phyloP scores from a whole-genome alignment of 805 yeast species.

The Candida rishiriensis region DNA sequence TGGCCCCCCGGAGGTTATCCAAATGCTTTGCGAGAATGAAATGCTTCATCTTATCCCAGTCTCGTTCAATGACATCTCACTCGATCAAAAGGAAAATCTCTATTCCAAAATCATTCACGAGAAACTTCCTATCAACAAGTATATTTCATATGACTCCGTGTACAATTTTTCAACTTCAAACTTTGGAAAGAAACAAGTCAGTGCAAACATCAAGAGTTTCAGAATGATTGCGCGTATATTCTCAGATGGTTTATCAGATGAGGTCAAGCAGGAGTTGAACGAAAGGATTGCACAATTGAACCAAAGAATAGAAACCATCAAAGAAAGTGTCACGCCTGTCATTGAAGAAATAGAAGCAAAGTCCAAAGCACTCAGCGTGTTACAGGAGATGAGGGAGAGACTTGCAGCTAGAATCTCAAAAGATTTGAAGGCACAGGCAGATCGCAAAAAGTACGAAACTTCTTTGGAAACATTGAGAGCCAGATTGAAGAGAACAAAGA shows the following conservation, averaged over 20 bases:
- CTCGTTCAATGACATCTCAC: slow-evolving; percentile 40
- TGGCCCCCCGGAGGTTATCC: slow-evolving; percentile 70
- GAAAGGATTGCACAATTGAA: too few relatives aligned
- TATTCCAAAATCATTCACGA: slow-evolving; percentile 36
- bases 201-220: slow-evolving; percentile 36
- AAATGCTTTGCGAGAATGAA: slow-evolving; percentile 61
- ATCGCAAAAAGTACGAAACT: slow-evolving; percentile 1
- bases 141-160: slow-evolving; percentile 54
- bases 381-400: too few relatives aligned
- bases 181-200: slow-evolving; percentile 58
- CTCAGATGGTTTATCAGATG: slow-evolving; percentile 28
- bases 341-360: slow-evolving; percentile 9
- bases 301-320: slow-evolving; percentile 5
- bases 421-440: too few relatives aligned
- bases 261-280: slow-evolving; percentile 11
- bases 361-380: too few relatives aligned
- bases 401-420: background rate
- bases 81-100: slow-evolving; percentile 32
- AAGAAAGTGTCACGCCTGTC: slow-evolving; percentile 13
- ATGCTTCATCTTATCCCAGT: slow-evolving; percentile 60
- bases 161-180: slow-evolving; percentile 51
- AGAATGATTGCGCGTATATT: slow-evolving; percentile 27
- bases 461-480: slow-evolving; percentile 15
- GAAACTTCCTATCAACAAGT: slow-evolving; percentile 44
- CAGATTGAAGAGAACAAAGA: slow-evolving; percentile 10